Evolutionary conservation across 2,329 filamentous ascomycete genomes (phyloP), one percentile per base, ranked within the genome.

Genomic region (Dryadomyces quercus-mongolicae): DNA sequence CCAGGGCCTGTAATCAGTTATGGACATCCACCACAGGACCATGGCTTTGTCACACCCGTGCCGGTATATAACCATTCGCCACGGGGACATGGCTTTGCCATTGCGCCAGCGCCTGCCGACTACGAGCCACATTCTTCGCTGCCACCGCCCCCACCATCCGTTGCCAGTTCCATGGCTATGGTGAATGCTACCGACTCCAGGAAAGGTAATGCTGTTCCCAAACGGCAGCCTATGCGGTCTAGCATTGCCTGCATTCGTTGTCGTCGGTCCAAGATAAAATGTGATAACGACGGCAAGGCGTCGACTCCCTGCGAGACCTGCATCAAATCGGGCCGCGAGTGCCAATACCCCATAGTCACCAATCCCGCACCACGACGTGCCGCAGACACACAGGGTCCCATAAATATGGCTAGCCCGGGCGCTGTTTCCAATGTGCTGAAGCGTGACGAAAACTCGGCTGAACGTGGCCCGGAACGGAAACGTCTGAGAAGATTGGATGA

Each of bases 201-300:
- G 57, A 67, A 44, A 34, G 20, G 68, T 49, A 60, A 74, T 31
- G 16, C 21, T 4, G 10, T 7, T 38, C 20, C 10, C n/a, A 67
- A 67, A 62, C 70, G 72, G 55, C 67, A 40, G 36, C 36, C 36
- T 38, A 85, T 89, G 79, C 79, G 88, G 61, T 89, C 86, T 49
- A 88, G 84, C 63, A 88, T 92, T 64, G 87, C 88, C 49, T 93
- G 88, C 68, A 74, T 80, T 57, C 77, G 81, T 59, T 92, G 88
- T 65, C 78, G 88, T 55, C 81, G 81, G 62, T 89, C 86, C 65
- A 94, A 93, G 70, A 88, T 92, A 65, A 92, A 92, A 69, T 94
- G 88, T 71, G 82, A 88, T 67, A 93, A 93, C 69, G 78, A 80
- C 60, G 86, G 86, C 57, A 78, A 84, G 55, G 78, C 79, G 58